phyloP scores from a whole-genome alignment of 176 grass and related monocot genomes.

The Musa itinerans region DNA sequence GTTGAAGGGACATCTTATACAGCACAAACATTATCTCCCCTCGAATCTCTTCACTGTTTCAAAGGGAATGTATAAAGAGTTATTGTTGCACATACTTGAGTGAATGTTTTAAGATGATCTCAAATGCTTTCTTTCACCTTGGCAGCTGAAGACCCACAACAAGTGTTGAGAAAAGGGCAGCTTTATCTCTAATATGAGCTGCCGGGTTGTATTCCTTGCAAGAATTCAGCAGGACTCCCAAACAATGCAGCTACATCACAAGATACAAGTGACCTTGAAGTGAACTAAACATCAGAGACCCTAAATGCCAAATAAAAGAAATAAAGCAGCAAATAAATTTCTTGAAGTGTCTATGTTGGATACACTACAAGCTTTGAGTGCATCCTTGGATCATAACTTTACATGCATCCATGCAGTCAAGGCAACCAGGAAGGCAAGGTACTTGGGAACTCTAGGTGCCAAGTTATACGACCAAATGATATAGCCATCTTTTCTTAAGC shows the following conservation, averaged over 20 bases:
- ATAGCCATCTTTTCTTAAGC: too few species aligned
- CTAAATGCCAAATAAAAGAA: neutral
- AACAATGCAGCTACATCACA: slow-evolving; percentile 60
- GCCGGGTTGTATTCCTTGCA: slow-evolving; percentile 37
- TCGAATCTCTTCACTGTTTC: slow-evolving; percentile 68
- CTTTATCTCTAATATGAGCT: slow-evolving; percentile 53
- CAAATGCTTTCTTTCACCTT: slow-evolving; percentile 42
- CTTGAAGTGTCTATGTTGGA: neutral
- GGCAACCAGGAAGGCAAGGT: neutral
- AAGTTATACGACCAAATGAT: too few species aligned
- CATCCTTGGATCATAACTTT: neutral
- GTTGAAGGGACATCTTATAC: slow-evolving; percentile 62
- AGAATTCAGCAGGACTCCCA: slow-evolving; percentile 61
- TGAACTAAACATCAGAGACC: neutral
- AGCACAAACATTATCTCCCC: slow-evolving; percentile 85
- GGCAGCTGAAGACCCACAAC: slow-evolving; percentile 57
- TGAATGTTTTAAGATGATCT: slow-evolving; percentile 10
- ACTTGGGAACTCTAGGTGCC: too few species aligned
- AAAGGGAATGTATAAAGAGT: slow-evolving; percentile 26
- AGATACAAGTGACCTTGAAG: neutral
- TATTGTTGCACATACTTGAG: slow-evolving; percentile 12
- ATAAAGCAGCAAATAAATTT: neutral
- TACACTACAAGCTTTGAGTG: neutral
- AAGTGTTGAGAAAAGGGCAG: slow-evolving; percentile 69
- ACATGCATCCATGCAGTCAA: neutral